Evolutionary conservation across 345 rosid genomes (phyloP), one percentile per base, ranked within the genome.

Genomic region (Populus davidiana): DNA sequence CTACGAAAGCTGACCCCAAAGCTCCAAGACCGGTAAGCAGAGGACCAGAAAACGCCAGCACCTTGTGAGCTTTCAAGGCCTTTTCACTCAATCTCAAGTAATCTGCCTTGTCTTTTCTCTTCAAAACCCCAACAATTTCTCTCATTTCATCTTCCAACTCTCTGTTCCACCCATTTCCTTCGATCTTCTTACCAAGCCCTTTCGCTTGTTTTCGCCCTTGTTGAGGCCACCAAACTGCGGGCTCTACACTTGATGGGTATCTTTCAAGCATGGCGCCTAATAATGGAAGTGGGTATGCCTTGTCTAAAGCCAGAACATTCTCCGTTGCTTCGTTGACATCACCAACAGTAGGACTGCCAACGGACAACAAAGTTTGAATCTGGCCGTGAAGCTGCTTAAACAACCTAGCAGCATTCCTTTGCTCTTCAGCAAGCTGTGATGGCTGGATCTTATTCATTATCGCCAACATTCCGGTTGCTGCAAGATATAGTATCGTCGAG

Each of bases 361-460:
- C n/a, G n/a, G 82, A 44, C 25, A 86, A 66, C 50, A 54, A n/a
- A 9, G 84, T 80, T 23, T 76, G 71, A 68, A 86, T 77, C 70
- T 89, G 85, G 17, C n/a, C 52, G 4, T 76, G 86, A 23, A 88
- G 86, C 80, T 86, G 86, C 79, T 83, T 87, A 77, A 88, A 89
- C 69, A 89, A 62, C 61, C 91, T 85, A 1, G 84, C 54, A 0
- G 91, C 91, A 43, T 84, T 89, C 71, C 91, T 85, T 66, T 86
- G 92, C 77, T 91, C 91, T 71, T 89, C 92, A 1, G 87, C 89
- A 3, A 91, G 81, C 36, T 91, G 91, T 13, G 94, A 89, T 6
- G 94, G 92, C 18, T 88, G 91, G 78, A 91, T 78, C 41, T 64
- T 81, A 83, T 91, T 88, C 87, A 74, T 81, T 50, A 86, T 41